Evolutionary conservation across 139 green algal species (phyloP), one percentile per base, ranked within the genome.

Genomic region (Picochlorum sp.): DNA sequence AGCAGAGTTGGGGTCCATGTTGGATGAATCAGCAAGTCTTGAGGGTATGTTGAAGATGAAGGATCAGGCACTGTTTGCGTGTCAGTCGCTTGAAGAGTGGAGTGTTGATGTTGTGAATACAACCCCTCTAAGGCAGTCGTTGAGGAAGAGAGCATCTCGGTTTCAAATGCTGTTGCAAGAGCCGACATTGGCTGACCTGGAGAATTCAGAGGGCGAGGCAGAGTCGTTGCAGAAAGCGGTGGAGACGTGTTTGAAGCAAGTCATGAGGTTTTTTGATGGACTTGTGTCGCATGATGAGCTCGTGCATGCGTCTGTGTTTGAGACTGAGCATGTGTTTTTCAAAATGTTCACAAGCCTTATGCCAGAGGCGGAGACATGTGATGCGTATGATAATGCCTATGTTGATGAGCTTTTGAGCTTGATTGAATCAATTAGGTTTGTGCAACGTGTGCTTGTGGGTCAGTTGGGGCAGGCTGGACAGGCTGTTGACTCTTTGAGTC

Each of bases 41-140:
- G 61, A 66, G 15, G 10, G 18, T 23, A 57, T 66, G 37, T 20
- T 44, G 14, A 24, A 44, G 34, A 14, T 66, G 32, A 66, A 66
- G 28, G 15, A 59, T 13, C n/a, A 18, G 2, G 34, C 14, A 4
- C 34, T 66, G 44, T 44, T 59, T 45, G 61, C 61, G 0, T 66
- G 61, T 20, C 14, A 41, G 10, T 38, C 61, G 37, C 13, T 66
- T 24, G 61, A 66, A 24, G 15, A 20, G 13, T 65, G 21, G 34
- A 41, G 34, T 41, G 34, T 41, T 41, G 34, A 41, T 41, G 34
- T 41, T 11, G 34, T 41, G 34, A 41, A 41, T 41, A 41, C 34
- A 41, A 41, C 34, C 34, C 34, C 34, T 41, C 8, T 41, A 41
- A 41, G 34, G 34, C 34, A 41, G 8, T 41, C 34, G 1, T 41